A percentile compares a stretch with the other conserved stretches of the same genome.
Evolutionary conservation across 1,139 yeast species (phyloP).

Genomic region (Groenewaldozyma sp.): DNA sequence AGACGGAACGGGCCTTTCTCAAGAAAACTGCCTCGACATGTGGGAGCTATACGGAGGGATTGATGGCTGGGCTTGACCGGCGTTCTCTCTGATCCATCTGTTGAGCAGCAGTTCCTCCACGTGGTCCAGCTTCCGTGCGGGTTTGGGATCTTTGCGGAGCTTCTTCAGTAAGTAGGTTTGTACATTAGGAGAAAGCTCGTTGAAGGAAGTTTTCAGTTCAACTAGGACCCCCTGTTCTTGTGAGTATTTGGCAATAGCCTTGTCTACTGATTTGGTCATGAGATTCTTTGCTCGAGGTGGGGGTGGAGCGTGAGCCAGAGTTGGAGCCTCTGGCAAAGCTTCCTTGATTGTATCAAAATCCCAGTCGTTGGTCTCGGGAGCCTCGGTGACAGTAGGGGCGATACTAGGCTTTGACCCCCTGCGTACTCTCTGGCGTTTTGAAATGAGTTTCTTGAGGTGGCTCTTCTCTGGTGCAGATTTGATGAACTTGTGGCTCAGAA

Average conservation of each 20-base stretch:
- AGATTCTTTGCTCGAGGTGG: neutral
- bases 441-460: constrained; percentile 26
- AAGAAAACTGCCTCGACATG: constrained; percentile 61
- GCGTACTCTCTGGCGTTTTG: constrained; percentile 10
- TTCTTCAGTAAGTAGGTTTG: neutral
- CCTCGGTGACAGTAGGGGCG: constrained; percentile 3
- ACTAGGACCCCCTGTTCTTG: neutral
- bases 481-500: constrained; percentile 56
- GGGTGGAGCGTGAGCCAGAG: neutral
- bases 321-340: neutral
- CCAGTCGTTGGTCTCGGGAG: constrained; percentile 29
- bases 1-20: constrained; percentile 37
- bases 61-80: constrained; percentile 4
- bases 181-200: neutral
- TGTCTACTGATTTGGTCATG: neutral
- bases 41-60: constrained; percentile 43
- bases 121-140: constrained; percentile 36
- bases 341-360: constrained; percentile 33
- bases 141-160: constrained; percentile 1
- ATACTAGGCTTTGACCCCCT: constrained; percentile 14
- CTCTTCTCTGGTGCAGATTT: constrained; percentile 34
- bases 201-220: neutral
- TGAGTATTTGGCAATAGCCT: neutral
- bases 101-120: constrained; percentile 39
- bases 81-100: constrained; percentile 29